These are phyloP conservation scores for Aspergillus tamarii DNA, from an alignment of 2,329 filamentous ascomycete species.

Conservation along the genomic window DNA sequence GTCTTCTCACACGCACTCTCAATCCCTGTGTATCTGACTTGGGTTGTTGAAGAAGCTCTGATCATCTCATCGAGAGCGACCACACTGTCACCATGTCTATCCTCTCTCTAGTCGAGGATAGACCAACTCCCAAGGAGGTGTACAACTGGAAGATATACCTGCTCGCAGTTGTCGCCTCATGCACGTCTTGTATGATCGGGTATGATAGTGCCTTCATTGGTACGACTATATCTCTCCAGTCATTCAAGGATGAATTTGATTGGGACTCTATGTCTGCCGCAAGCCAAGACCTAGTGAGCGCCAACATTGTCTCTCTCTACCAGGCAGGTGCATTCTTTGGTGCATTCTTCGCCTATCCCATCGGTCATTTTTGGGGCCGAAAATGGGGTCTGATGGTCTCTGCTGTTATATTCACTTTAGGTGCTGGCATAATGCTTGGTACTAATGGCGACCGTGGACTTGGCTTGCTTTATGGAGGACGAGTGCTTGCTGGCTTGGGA, in stretches of 20 bases:
- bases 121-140: constrained; percentile 60
- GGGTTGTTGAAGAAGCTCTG: constrained; percentile 9
- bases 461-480: constrained; percentile 61
- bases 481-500: constrained; percentile 61
- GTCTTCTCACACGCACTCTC: background rate
- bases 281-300: constrained; percentile 59
- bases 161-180: constrained; percentile 58
- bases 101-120: constrained; percentile 46
- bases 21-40: background rate
- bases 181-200: constrained; percentile 62
- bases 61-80: background rate
- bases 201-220: constrained; percentile 79
- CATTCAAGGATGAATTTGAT: constrained; percentile 70
- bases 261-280: constrained; percentile 54
- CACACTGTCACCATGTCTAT: constrained; percentile 39
- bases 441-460: constrained; percentile 64
- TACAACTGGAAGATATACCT: constrained; percentile 65
- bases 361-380: constrained; percentile 69
- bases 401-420: constrained; percentile 67
- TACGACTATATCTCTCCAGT: constrained; percentile 70
- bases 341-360: constrained; percentile 68
- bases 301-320: constrained; percentile 80
- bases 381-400: constrained; percentile 66
- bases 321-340: constrained; percentile 86
- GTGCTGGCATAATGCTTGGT: constrained; percentile 73